These are phyloP conservation scores for Suillus tomentosus DNA, from an alignment of 768 basidiomycete genomes.

Conservation along the genomic window DNA sequence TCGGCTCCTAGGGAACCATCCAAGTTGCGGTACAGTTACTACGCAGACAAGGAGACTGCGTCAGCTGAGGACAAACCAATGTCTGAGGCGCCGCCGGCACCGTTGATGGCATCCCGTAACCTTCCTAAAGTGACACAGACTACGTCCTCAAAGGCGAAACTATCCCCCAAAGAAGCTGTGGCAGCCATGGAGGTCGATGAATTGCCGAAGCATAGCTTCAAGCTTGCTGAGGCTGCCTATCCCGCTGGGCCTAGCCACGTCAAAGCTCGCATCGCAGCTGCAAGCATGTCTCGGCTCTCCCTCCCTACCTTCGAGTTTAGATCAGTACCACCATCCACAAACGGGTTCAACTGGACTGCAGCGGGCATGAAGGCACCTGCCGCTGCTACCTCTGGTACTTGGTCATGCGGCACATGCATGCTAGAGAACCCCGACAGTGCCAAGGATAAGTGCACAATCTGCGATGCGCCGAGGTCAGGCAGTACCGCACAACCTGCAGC, in stretches of 20 bases:
- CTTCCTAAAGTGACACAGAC: slow-evolving; percentile 29
- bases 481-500: slow-evolving; percentile 20
- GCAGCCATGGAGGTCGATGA: slow-evolving; percentile 31
- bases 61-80: slow-evolving; percentile 17
- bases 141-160: slow-evolving; percentile 21
- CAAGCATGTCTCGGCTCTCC: slow-evolving; percentile 38
- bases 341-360: slow-evolving; percentile 62
- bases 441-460: slow-evolving; percentile 47
- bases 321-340: slow-evolving; percentile 24
- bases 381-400: slow-evolving; percentile 32
- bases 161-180: slow-evolving; percentile 32
- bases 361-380: slow-evolving; percentile 56
- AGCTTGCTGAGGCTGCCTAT: slow-evolving; percentile 16
- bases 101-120: slow-evolving; percentile 23
- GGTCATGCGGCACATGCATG: slow-evolving; percentile 61
- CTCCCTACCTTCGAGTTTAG: slow-evolving; percentile 49
- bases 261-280: slow-evolving; percentile 38
- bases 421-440: slow-evolving; percentile 39
- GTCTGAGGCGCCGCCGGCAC: slow-evolving; percentile 6
- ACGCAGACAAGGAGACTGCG: slow-evolving; percentile 49
- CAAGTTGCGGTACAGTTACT: slow-evolving; percentile 73
- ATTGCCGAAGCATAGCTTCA: slow-evolving; percentile 39
- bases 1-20: slow-evolving; percentile 75
- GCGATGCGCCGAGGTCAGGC: slow-evolving; percentile 40
- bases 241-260: slow-evolving; percentile 25